Base-by-base conservation (phyloP, 1,284 basidiomycete genomes). In the Naganishia liquefaciens region DNA sequence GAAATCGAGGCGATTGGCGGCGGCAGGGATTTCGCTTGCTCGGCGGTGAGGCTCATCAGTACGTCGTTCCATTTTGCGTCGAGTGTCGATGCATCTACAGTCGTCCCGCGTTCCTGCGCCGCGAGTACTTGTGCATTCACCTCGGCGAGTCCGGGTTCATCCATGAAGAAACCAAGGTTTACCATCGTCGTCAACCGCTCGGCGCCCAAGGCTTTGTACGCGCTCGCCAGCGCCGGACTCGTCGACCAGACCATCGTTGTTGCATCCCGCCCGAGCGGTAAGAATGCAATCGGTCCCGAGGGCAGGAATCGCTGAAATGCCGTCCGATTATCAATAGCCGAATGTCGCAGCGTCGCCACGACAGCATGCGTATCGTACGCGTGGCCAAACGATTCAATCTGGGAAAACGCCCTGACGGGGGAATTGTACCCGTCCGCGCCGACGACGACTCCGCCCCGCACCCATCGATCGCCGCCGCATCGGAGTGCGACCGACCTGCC, bases 241-340 rank as follows among this genome's bases (percentile, higher is more conserved):
- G 92, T 94, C 13, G 93, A 94, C 96, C 96, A 99, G 5, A 98
- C 96, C 65, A 99, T 83, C 1, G 94, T 95, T 5, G 90, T 93
- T 0, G 83, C 80, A 0, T 86, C 87, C 1, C 87, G 81, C 0
- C 89, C 76, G 28, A 93, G 70, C 87, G 84, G 94, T 15, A 98
- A 84, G 80, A 95, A 98, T 0, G 94, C 95, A 52, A 99, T 88
- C 0, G 96, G 95, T 0, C 96, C 95, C 3, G 92, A 93, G 0
- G 94, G 90, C 37, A 99, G 84, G 82, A 99, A 99, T 28, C 95
- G 84, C 79, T 99, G 96, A 78, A 90, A 98, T 0, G 93, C 94
- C 0, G 88, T 90, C 21, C 86, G 87, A 73, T 91, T 91, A 67
- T 71, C 75, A 15, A 74, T 70, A 27, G 77, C 70, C 11, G 82